Evolutionary conservation across 352 stramenopile genomes (phyloP), one percentile per base, ranked within the genome.

Genomic region (Globisporangium nodosum): DNA sequence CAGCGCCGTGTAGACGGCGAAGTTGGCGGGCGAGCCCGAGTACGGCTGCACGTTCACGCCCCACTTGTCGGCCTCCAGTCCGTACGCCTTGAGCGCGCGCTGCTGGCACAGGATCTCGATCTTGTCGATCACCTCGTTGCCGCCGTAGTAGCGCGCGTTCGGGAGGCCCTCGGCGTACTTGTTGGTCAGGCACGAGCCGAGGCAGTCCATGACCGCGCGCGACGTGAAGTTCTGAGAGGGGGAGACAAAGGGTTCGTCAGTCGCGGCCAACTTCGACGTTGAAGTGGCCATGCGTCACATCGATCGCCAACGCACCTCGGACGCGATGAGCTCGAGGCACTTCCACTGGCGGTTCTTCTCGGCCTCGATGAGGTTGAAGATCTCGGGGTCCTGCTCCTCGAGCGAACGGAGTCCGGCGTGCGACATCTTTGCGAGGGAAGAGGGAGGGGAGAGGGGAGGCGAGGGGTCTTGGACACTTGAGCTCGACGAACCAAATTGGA

Each of bases 31-130:
- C 43, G 86, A 98, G 65, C 97, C 96, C 42, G 90, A 98, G 78
- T 98, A 98, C 5, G 97, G 97, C 80, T 99, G 97, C 51, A 99
- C 97, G 79, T 99, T 99, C 15, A 99, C 96, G 60, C 97, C 96
- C 97, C 97, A 99, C 78, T 99, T 85, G 12, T 95, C 76, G 0
- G 68, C 58, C 52, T 97, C 75, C n/a, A 98, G 69, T 11, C 89
- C 78, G 73, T 98, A 99, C 3, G 96, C 92, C 60, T 97, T 69
- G 15, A 99, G 71, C 1, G 97, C 97, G 53, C 97, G 87, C 49
- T 92, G 68, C 74, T 98, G 90, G 76, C 96, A 99, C 37, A 99
- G 65, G 40, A 82, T 89, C 74, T 99, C 96, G 61, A 90, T 86
- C 77, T 99, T 88, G 81, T 99, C 97, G 59, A 99, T 97, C 49